These are phyloP conservation scores for Metschnikowia sp. DNA, from an alignment of 805 yeast genomes.

Conservation along the genomic window DNA sequence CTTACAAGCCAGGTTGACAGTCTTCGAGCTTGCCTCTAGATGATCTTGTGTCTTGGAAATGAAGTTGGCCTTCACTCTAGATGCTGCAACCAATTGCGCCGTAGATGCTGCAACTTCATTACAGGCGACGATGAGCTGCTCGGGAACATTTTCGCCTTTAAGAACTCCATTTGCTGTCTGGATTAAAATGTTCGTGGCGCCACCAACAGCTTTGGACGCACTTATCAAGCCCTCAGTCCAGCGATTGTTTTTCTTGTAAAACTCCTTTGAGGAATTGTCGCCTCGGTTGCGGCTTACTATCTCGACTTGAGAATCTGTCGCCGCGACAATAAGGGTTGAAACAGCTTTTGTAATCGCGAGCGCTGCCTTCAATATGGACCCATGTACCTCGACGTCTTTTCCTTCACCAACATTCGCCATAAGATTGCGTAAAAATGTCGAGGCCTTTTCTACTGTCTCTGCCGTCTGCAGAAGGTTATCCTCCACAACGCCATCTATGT, in stretches of 20 bases:
- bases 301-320: conserved; percentile 78
- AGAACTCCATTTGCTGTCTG: conserved; percentile 85
- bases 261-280: conserved; percentile 61
- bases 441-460: conserved; percentile 62
- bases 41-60: conserved; percentile 73
- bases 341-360: conserved; percentile 78
- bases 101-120: conserved; percentile 91
- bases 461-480: conserved; percentile 73
- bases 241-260: conserved; percentile 80
- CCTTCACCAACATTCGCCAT: conserved; percentile 52
- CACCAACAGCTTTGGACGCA: conserved; percentile 84
- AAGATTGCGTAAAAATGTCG: conserved; percentile 53
- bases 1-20: conserved; percentile 75
- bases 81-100: conserved; percentile 88
- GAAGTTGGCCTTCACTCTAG: conserved; percentile 78
- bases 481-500: conserved; percentile 69
- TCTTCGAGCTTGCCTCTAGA: conserved; percentile 64
- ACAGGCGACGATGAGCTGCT: conserved; percentile 84
- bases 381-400: conserved; percentile 65
- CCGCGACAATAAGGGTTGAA: conserved; percentile 64
- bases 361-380: conserved; percentile 74
- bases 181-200: conserved; percentile 76
- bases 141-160: conserved; percentile 60
- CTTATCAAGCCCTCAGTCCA: conserved; percentile 94
- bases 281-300: conserved; percentile 73